Evolutionary conservation across 106 monocot genomes (phyloP), one percentile per base, ranked within the genome.

Genomic region (Phalaenopsis equestris): DNA sequence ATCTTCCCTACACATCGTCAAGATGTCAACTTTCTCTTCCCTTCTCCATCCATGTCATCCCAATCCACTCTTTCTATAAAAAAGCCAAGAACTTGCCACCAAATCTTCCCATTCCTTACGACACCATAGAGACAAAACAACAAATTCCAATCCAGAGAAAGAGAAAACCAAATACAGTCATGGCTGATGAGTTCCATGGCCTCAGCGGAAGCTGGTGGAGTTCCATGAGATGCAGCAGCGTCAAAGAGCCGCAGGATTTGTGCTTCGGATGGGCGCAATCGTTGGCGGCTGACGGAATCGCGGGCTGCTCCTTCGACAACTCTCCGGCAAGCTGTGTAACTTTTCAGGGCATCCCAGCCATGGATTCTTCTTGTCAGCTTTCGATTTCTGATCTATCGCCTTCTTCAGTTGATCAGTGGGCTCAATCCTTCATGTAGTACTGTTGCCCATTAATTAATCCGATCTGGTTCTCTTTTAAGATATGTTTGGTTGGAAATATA

Each of bases 361-460:
- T 72, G 72, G 72, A 72, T 15, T 12, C 72, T 41, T 41, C 72
- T 36, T 1, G 12, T 1, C 15, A 38, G 39, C 72, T 41, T 72
- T 72, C 72, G 1, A 30, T 72, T 72, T 65, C 23, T 10, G n/a
- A 8, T 65, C 64, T 65, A 2, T 24, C 15, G 72, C 12, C 72
- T 38, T 39, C 72, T 3, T 39, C 64, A 21, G 4, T 14, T 72
- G 72, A 72, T 72, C 37, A 72, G 39, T 72, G 72, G 72, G 23
- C 72, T 30, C 72, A 72, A 72, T 72, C 72, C 72, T 72, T 41
- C 72, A 21, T 72, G 72, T 72, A 72, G 15, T 36, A 4, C 41
- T 72, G 8, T 2, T 4, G 4, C 41, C 12, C 72, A 9, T 38
- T 4, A 38, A 14, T 72, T 30, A 36, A 2, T 41, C 15, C 11